Percentiles rank a stretch among this genome's conserved stretches.
Evolutionary conservation across 164 flowering plant species (phyloP).

Genomic region (grape (Vitis vinifera)): DNA sequence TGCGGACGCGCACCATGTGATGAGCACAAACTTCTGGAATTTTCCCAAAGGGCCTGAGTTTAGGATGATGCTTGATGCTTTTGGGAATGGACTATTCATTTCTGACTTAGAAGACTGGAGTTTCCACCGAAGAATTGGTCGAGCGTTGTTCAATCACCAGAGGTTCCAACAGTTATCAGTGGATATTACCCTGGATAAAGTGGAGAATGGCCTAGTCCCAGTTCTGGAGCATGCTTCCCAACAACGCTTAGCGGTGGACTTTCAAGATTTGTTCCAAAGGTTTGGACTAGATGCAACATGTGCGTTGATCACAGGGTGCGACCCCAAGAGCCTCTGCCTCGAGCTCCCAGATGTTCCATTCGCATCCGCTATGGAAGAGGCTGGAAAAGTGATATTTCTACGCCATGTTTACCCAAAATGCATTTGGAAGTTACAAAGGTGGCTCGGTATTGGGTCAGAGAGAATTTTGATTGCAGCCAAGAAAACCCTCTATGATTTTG

Average conservation of each 20-base stretch:
- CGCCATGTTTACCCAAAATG: conserved; percentile 29
- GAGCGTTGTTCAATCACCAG: not conserved
- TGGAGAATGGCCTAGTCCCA: conserved; percentile 27
- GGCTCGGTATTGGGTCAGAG: conserved; percentile 28
- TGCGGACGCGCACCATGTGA: too few species aligned
- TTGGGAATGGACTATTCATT: too few species aligned
- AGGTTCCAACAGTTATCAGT: conserved; percentile 14
- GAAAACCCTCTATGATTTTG: conserved; percentile 12
- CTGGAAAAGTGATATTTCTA: conserved; percentile 22
- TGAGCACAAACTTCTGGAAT: too few species aligned
- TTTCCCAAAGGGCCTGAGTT: too few species aligned
- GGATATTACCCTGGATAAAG: conserved; percentile 14
- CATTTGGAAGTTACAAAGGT: conserved; percentile 35
- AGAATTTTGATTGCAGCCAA: conserved; percentile 6
- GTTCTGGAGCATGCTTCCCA: conserved; percentile 16
- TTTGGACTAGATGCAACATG: conserved; percentile 38
- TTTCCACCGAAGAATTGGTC: conserved; percentile 24
- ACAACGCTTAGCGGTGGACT: conserved; percentile 21
- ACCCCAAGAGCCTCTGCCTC: conserved; percentile 22
- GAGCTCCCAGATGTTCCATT: conserved; percentile 29
- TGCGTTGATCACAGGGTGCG: conserved; percentile 21
- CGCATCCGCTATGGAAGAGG: conserved; percentile 32
- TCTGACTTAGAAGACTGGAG: conserved; percentile 17
- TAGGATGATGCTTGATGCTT: too few species aligned
- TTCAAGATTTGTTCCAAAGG: conserved; percentile 41